Percentiles rank a stretch among this genome's conserved stretches.
phyloP scores from a whole-genome alignment of 2,329 filamentous ascomycete species.

The Talaromyces sp. region DNA sequence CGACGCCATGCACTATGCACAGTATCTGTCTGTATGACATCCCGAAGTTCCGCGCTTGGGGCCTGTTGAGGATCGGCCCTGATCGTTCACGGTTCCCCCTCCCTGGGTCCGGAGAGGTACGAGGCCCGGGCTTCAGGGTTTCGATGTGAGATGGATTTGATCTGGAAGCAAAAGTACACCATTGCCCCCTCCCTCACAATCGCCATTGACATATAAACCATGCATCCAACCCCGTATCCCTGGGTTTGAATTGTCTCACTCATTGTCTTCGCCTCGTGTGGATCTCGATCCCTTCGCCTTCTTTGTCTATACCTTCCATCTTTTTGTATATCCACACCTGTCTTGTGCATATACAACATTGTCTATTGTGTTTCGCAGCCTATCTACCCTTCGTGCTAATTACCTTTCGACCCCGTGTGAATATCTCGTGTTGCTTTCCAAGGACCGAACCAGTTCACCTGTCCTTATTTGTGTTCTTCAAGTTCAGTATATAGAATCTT shows the following conservation, averaged over 20 bases:
- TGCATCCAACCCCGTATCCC: conserved; percentile 31
- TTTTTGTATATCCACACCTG: conserved; percentile 15
- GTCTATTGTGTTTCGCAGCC: conserved; percentile 10
- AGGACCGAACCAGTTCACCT: conserved; percentile 1
- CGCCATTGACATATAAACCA: conserved; percentile 39
- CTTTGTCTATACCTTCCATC: conserved; percentile 19
- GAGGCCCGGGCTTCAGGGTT: conserved; percentile 8
- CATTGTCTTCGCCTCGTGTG: conserved; percentile 30
- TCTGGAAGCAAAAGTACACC: conserved; percentile 17
- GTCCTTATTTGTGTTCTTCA: conserved; percentile 4
- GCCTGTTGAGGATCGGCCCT: conserved; percentile 24
- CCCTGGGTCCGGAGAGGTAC: conserved; percentile 24
- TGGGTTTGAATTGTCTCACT: conserved; percentile 26
- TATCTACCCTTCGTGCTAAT: background rate
- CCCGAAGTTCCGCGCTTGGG: conserved; percentile 23
- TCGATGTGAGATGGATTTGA: conserved; percentile 15
- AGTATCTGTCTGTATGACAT: conserved; percentile 29
- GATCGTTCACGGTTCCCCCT: conserved; percentile 28
- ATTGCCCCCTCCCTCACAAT: conserved; percentile 22
- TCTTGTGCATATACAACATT: conserved; percentile 26
- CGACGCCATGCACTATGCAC: conserved; percentile 17
- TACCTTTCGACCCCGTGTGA: conserved; percentile 7
- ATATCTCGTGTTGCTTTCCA: conserved; percentile 7
- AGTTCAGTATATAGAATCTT: conserved; percentile 22
- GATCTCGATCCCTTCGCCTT: conserved; percentile 20